A percentile compares a stretch with the other conserved stretches of the same genome.
phyloP scores from a whole-genome alignment of 202 grass and related monocot genomes.

The Zoysia matrella region DNA sequence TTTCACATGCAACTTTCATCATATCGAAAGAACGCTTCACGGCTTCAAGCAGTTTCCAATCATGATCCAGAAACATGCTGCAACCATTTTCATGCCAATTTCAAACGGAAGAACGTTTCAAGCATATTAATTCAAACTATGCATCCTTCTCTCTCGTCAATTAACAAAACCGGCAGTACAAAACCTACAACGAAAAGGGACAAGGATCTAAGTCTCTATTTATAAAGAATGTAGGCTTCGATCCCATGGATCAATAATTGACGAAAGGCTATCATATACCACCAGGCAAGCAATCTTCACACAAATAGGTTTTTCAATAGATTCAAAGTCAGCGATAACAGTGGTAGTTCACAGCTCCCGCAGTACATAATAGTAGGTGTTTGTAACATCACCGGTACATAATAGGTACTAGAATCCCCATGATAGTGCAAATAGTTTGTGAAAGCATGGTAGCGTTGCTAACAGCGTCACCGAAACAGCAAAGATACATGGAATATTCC shows the following conservation, averaged over 20 bases:
- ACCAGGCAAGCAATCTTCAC: background rate
- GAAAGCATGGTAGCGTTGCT: background rate
- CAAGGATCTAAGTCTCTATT: background rate
- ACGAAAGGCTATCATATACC: background rate
- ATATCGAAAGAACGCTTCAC: background rate
- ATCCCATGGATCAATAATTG: too few relatives aligned
- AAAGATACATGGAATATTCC: background rate
- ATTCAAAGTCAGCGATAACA: background rate
- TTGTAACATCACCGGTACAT: background rate
- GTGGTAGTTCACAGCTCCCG: background rate
- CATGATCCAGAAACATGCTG: background rate
- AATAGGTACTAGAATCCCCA: background rate
- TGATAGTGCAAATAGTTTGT: background rate
- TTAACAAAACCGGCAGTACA: background rate
- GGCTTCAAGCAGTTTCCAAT: background rate
- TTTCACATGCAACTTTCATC: background rate
- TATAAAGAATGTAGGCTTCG: too few relatives aligned
- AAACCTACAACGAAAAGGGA: background rate
- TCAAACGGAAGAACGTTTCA: background rate
- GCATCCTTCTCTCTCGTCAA: background rate
- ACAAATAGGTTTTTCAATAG: background rate
- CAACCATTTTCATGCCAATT: background rate
- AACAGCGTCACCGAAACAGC: constrained; percentile 9
- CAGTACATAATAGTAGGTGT: background rate
- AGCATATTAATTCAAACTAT: background rate